Conservation (phyloP, 495 filamentous ascomycete species). For the Aspergillus coremiiformis region DNA sequence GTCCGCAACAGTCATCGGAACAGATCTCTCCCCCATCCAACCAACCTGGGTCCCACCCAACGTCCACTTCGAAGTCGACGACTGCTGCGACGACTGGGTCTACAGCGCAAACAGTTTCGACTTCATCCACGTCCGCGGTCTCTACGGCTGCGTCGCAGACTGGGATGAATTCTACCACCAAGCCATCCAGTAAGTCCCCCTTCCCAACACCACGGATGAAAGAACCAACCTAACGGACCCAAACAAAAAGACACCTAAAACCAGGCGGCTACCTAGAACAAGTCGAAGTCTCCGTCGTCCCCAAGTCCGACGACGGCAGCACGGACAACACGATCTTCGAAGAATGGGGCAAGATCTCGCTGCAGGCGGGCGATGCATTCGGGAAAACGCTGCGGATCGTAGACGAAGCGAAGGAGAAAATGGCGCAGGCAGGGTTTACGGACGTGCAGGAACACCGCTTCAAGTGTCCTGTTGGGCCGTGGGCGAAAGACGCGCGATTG, state of each 20-base stretch:
- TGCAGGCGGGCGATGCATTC: neutral
- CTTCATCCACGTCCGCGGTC: conserved; percentile 15
- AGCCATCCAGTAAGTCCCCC: neutral
- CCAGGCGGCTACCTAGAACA: neutral
- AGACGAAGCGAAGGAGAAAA: neutral
- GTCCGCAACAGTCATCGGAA: conserved; percentile 25
- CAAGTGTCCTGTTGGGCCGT: neutral
- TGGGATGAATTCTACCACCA: neutral
- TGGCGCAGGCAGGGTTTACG: neutral
- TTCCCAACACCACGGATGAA: neutral
- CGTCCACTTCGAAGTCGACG: conserved; percentile 26
- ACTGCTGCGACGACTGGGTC: conserved; percentile 27
- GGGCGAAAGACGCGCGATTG: neutral
- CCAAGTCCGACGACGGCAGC: neutral
- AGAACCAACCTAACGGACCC: neutral
- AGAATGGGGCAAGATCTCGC: neutral
- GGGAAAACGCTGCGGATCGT: neutral
- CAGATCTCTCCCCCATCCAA: conserved; percentile 48
- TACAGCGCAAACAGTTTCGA: conserved; percentile 18
- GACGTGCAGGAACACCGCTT: neutral
- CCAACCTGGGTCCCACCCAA: conserved; percentile 32
- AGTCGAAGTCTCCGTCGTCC: neutral
- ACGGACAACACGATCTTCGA: neutral
- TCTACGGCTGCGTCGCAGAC: neutral
- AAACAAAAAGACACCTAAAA: neutral